Base-by-base conservation (phyloP, 495 filamentous ascomycete species). In the Cercophora samala region DNA sequence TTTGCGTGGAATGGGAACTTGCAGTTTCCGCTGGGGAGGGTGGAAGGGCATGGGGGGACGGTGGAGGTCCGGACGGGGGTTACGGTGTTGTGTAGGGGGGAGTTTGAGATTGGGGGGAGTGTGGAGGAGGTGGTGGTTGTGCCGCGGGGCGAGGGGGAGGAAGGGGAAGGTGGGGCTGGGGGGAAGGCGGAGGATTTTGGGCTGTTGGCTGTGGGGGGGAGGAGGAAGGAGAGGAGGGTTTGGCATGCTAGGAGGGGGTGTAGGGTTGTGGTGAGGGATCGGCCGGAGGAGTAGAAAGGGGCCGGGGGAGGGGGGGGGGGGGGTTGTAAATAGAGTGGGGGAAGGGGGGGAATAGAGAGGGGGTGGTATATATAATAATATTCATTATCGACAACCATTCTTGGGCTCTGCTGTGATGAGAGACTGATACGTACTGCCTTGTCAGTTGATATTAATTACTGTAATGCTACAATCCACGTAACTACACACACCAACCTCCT, bases 1-100 rank as follows among this genome's bases (percentile, higher is more conserved):
- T 83, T 97, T 17, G 89, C 89, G 15, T 93, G 91, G 86, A 93
- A 91, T 64, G 93, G 93, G 0, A 86, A 91, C 64, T 74, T 96
- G 62, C 93, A 97, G 76, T 89, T 89, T 65, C 81, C 84, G 0
- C 77, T 97, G 0, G 86, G 87, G 3, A 73, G 86, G 4, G 71
- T 97, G 1, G 74, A 76, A 6, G 83, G 86, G 0, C 84, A 85
- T 3, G 84, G 84, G 2, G 83, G 83, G 64, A 83, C 75, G 8
- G 81, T 80, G 1, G 81, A 85, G 68, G 79, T 90, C 8, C 77
- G 79, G 9, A 80, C 92, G 55, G 90, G 88, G 0, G 82, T 93
- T 24, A 89, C 89, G 46, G 85, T 88, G 17, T 84, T 96, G 37
- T 91, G 90, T 63, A 82, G 87, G 55, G 93, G 93, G 6, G 88